Base-by-base conservation (phyloP, 768 basidiomycete species). In the Termitomyces bulborhizus region DNA sequence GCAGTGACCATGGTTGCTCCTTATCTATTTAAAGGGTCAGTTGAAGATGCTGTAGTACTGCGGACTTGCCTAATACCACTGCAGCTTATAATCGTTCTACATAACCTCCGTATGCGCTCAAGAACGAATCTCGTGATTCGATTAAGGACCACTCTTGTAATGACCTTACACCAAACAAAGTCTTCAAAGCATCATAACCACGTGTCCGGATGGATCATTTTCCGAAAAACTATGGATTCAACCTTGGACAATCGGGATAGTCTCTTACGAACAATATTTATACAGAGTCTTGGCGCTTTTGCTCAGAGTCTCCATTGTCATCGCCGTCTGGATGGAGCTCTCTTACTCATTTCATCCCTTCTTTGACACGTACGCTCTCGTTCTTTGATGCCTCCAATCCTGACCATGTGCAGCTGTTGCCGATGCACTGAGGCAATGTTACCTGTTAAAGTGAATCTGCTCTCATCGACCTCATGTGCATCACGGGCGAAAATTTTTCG, bases 41-140 rank as follows among this genome's bases (percentile, higher is more conserved):
- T 39, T 16, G 11, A 18, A 6, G 18, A 50, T 16, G 48, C 48
- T 50, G 48, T 50, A 39, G 36, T 37, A 6, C 48, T 50, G 48
- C 37, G 48, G 26, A 9, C 48, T 50, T 39, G 36, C 48, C 48
- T 50, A 50, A 50, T 29, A 50, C 37, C 37, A 50, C n/a, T 50
- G 48, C 26, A 24, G 36, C 26, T 27, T 26, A 39, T 50, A 50
- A 27, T 39, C 16, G 37, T 29, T 49, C 26, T n/a, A 39, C 47
- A 9, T 12, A 16, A 36, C 8, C 3, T 29, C 29, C 6, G 6
- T 29, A 29, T 45, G 16, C 27, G 48, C 48, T 27, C 36, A 26
- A 26, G 37, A 39, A 37, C 8, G 21, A 37, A 16, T 50, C 18
- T 40, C 26, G n/a, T 50, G 26, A 40, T n/a, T n/a, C n/a, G n/a